A percentile compares a stretch with the other conserved stretches of the same genome.
These are phyloP conservation scores for Tolypocladium nubicola DNA, from an alignment of 2,329 filamentous ascomycete genomes.

Conservation along the genomic window DNA sequence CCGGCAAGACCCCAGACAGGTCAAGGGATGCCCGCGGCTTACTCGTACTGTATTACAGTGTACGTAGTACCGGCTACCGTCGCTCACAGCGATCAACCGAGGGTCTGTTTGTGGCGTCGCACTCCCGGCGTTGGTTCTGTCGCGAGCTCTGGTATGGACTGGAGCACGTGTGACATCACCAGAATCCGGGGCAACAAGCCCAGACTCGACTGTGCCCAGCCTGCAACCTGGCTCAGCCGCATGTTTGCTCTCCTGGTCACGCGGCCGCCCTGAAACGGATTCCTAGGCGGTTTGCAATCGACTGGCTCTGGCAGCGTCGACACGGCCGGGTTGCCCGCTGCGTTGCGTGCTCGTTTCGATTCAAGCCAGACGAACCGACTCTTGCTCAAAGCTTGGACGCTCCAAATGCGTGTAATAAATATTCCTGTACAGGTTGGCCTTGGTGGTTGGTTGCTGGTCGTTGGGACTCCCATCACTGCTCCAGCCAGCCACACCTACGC, in stretches of 20 bases:
- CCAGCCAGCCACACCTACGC: background rate
- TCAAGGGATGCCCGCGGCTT: too few relatives aligned
- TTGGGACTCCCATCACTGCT: background rate
- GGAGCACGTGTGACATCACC: background rate
- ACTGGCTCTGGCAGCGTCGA: background rate
- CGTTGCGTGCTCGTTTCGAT: too few relatives aligned
- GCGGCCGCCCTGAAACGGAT: background rate
- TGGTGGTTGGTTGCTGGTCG: background rate
- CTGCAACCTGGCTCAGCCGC: background rate
- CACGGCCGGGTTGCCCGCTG: background rate
- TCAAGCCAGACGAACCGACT: too few relatives aligned
- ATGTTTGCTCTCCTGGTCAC: background rate
- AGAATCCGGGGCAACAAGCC: background rate
- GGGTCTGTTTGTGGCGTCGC: background rate
- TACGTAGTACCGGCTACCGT: background rate
- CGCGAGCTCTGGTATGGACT: background rate
- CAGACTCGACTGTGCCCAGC: background rate
- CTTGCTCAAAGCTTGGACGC: background rate
- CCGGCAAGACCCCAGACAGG: background rate
- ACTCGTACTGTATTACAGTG: too few relatives aligned
- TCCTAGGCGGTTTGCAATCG: background rate
- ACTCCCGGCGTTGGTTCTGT: background rate
- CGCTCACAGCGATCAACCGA: background rate
- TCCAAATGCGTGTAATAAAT: background rate
- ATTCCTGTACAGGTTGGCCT: background rate